A percentile compares a stretch with the other conserved stretches of the same genome.
phyloP scores from a whole-genome alignment of 768 basidiomycete genomes.

The Kwoniella botswanensis region DNA sequence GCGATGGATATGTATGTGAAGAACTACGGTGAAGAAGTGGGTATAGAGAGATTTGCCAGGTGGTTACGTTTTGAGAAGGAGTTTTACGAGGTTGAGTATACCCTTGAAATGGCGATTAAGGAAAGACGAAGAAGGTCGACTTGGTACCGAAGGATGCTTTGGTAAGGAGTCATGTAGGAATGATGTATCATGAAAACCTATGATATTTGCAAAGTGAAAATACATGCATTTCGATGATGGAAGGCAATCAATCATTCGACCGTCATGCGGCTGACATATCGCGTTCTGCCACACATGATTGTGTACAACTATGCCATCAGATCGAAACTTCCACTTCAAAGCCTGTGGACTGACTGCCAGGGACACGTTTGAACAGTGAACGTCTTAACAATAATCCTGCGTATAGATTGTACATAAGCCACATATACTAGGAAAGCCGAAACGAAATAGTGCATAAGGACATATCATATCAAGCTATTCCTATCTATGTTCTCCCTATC shows the following conservation, averaged over 20 bases:
- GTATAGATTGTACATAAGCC: neutral
- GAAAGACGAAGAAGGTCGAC: conserved; percentile 6
- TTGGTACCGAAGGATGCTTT: neutral
- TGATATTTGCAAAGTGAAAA: neutral
- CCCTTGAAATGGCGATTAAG: neutral
- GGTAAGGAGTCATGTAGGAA: neutral
- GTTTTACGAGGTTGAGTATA: neutral
- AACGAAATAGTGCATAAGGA: neutral
- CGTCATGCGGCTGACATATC: too few relatives aligned
- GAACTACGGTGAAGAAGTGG: neutral
- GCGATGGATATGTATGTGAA: neutral
- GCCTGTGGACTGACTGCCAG: neutral
- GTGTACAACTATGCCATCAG: too few relatives aligned
- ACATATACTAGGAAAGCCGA: neutral
- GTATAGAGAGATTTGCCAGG: neutral
- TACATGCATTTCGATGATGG: too few relatives aligned
- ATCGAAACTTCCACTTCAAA: too few relatives aligned
- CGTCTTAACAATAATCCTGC: neutral
- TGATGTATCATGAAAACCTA: neutral
- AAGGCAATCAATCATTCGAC: too few relatives aligned
- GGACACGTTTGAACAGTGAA: neutral
- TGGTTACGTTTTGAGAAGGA: neutral
- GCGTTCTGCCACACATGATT: too few relatives aligned
- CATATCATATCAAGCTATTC: too few relatives aligned
- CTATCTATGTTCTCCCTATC: neutral